Base-by-base conservation (phyloP, 345 rosid species). In the Hevea brasiliensis region DNA sequence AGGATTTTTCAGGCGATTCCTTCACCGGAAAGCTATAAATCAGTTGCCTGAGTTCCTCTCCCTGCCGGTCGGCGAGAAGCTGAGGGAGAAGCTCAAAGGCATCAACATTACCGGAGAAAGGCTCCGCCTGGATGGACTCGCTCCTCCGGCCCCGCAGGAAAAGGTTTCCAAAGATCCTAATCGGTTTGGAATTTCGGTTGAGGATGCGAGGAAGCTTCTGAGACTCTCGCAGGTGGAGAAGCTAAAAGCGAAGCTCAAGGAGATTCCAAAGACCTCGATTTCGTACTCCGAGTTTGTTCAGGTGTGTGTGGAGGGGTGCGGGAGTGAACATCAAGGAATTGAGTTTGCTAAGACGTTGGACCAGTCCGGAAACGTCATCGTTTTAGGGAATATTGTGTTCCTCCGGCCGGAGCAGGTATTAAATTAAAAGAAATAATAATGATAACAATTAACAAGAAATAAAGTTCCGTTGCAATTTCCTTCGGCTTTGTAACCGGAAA, bases 401-500 rank as follows among this genome's bases (percentile, higher is more conserved):
- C 94, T 94, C 74, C 86, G 85, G 47, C 97, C 97, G 2, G 90
- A 89, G 65, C 90, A 94, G 97, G 98, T 91, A 74, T 35, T 7
- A 9, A 2, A 24, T 32, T 1, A 32, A 1, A 32, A 32, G 37
- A 32, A 32, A 32, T 32, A 32, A 32, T n/a, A n/a, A n/a, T n/a
- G n/a, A n/a, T n/a, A n/a, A n/a, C n/a, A n/a, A n/a, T n/a, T 32
- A 32, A 32, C 4, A 32, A 32, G 37, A 32, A 32, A 32, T 32
- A 32, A 32, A 32, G 4, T 32, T 32, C 2, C 37, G 37, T 32
- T 32, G 4, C 37, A 32, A 1, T 32, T 32, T 32, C 37, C 37
- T 32, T 32, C 3, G 4, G 37, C 37, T 4, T 32, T 32, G n/a
- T n/a, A n/a, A n/a, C n/a, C n/a, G n/a, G n/a, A n/a, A n/a, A n/a